Evolutionary conservation across 2,329 filamentous ascomycete genomes (phyloP), one percentile per base, ranked within the genome.

Genomic region (Neodidymelliopsis sp.): DNA sequence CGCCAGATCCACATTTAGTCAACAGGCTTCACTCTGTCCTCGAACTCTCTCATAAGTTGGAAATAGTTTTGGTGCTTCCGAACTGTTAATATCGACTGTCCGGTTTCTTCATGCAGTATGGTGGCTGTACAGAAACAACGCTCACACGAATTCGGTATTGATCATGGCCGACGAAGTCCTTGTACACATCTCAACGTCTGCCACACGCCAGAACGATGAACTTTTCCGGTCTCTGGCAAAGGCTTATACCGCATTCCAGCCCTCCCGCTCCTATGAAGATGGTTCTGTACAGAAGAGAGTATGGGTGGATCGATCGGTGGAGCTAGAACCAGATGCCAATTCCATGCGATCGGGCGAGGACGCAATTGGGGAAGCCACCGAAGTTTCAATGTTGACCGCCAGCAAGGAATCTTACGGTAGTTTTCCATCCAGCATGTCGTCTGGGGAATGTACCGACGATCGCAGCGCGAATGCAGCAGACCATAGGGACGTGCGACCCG

Each of bases 121-220:
- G 58, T 56, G 54, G 35, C 35, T 12, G 16, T 53, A 19, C 44
- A 48, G 43, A 12, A 31, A 1, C 38, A 24, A 28, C 50, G 39
- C 28, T 34, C 43, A 25, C 18, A 40, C 18, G n/a, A 24, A n/a
- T 13, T 42, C 13, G 31, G 23, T 27, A 37, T 42, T 48, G 47
- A 52, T 36, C 29, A 70, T 69, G 67, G 56, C 54, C 45, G 69
- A 75, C 61, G 72, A 77, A 49, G 66, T 80, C 20, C 67, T 78
- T 23, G 73, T 76, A 24, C 78, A 80, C 58, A 73, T 77, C 29
- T 75, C 76, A 49, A 73, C 77, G 6, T 66, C 76, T 7, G 71
- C 73, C 7, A 74, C 69, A 27, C 68, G 65, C 22, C 64, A 67
- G 28, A 71, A 75, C 50, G 78, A 80, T 63, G 69, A 75, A 27